phyloP scores from a whole-genome alignment of 495 filamentous ascomycete species.

The Talaromyces liani region DNA sequence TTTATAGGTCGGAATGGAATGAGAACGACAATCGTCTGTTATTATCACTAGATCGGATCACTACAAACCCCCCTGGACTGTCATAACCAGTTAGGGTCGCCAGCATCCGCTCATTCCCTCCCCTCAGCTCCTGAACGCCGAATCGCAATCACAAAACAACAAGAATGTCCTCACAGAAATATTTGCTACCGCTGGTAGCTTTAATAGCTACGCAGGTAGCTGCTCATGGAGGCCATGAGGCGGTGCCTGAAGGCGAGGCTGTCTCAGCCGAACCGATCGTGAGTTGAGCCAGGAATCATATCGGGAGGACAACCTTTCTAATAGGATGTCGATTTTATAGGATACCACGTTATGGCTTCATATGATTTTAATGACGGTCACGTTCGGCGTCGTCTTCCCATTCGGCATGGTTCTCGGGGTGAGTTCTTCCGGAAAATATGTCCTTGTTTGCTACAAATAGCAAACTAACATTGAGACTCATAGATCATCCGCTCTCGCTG shows the following conservation, averaged over 20 bases:
- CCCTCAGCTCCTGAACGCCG: background rate
- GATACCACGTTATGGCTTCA: slow-evolving; percentile 88
- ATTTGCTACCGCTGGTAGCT: slow-evolving; percentile 16
- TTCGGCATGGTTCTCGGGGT: slow-evolving; percentile 93
- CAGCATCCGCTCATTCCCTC: background rate
- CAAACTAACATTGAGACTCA: too few species aligned
- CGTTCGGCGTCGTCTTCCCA: slow-evolving; percentile 89
- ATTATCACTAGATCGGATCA: background rate
- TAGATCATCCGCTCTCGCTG: slow-evolving; percentile 85
- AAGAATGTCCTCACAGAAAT: slow-evolving; percentile 2
- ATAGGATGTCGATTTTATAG: slow-evolving; percentile 39
- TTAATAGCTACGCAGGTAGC: slow-evolving; percentile 25
- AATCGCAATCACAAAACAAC: background rate
- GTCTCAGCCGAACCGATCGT: slow-evolving; percentile 84
- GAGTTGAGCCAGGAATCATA: slow-evolving; percentile 24
- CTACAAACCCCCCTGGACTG: background rate
- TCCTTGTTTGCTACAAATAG: background rate
- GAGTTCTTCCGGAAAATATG: slow-evolving; percentile 23
- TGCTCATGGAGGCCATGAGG: slow-evolving; percentile 70
- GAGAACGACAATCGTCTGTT: background rate
- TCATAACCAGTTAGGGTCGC: background rate
- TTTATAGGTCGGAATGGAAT: background rate
- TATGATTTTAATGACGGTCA: slow-evolving; percentile 78
- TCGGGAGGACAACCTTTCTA: background rate
- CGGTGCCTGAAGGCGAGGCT: slow-evolving; percentile 65